phyloP scores from a whole-genome alignment of 139 green algal genomes.

The Tetratostichococcus sp. region DNA sequence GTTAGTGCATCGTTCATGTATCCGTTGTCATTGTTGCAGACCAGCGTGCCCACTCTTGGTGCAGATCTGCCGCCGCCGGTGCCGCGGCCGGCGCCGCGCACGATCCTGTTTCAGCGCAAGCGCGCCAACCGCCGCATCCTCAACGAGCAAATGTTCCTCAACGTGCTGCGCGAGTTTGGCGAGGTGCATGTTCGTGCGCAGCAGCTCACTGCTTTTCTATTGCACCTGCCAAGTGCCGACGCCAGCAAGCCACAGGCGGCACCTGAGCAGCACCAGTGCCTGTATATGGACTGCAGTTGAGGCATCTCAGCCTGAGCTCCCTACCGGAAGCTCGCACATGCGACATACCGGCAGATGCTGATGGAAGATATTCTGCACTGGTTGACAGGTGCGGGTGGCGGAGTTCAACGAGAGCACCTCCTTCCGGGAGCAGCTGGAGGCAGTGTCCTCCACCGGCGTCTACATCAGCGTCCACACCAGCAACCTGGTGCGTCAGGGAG shows the following conservation, averaged over 20 bases:
- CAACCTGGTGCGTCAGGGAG: constrained; percentile 61
- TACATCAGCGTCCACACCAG: constrained; percentile 81
- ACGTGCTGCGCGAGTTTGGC: constrained; percentile 62
- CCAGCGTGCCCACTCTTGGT: too few species aligned
- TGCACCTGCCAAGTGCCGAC: too few species aligned
- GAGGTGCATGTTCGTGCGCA: constrained; percentile 31
- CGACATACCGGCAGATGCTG: too few species aligned
- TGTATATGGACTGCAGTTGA: too few species aligned
- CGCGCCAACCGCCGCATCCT: constrained; percentile 75
- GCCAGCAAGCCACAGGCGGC: too few species aligned
- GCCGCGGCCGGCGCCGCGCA: constrained; percentile 18
- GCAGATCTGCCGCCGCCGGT: constrained; percentile 29
- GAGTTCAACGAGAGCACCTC: constrained; percentile 52
- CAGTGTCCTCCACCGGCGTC: constrained; percentile 64
- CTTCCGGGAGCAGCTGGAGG: constrained; percentile 71
- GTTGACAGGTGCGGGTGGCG: constrained; percentile 36
- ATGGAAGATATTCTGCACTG: too few species aligned
- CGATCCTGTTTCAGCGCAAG: constrained; percentile 85
- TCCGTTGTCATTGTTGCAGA: too few species aligned
- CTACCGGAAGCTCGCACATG: too few species aligned
- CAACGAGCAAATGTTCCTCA: constrained; percentile 67
- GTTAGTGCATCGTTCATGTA: too few species aligned
- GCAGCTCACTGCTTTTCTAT: too few species aligned
- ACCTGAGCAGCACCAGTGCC: too few species aligned
- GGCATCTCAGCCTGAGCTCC: too few species aligned